Percentiles rank a stretch among this genome's conserved stretches.
Evolutionary conservation across 2,329 filamentous ascomycete species (phyloP).

Genomic region (Colletotrichum tanaceti): DNA sequence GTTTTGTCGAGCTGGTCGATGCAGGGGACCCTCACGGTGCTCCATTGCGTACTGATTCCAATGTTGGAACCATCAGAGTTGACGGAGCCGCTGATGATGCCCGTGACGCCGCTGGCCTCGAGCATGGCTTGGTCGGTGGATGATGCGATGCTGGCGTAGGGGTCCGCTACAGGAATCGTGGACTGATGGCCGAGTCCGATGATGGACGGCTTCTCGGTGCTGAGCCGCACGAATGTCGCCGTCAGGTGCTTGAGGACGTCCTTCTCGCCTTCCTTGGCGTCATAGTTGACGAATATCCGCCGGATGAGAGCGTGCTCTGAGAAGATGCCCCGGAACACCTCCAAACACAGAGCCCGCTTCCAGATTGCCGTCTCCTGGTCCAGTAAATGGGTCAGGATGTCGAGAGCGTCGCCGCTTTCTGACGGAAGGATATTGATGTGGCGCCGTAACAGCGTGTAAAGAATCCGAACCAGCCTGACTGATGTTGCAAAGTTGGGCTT

Average conservation of each 20-base stretch:
- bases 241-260: constrained; percentile 84
- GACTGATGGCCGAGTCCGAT: constrained; percentile 93
- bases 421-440: constrained; percentile 79
- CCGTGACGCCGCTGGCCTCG: constrained; percentile 87
- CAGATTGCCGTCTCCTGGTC: constrained; percentile 87
- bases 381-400: constrained; percentile 84
- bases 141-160: constrained; percentile 65
- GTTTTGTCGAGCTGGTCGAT: constrained; percentile 95
- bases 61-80: constrained; percentile 74
- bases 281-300: constrained; percentile 83
- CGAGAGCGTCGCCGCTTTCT: constrained; percentile 86
- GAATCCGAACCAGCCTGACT: constrained; percentile 82
- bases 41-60: constrained; percentile 93
- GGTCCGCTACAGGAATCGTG: constrained; percentile 76
- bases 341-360: constrained; percentile 92
- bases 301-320: constrained; percentile 82
- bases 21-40: constrained; percentile 84
- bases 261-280: constrained; percentile 77
- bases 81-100: constrained; percentile 82
- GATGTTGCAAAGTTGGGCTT: constrained; percentile 84
- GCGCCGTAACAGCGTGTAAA: constrained; percentile 83
- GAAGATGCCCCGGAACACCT: constrained; percentile 88
- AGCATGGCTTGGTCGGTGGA: constrained; percentile 86
- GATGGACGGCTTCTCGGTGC: constrained; percentile 87
- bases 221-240: constrained; percentile 89